Evolutionary conservation across 2,329 filamentous ascomycete species (phyloP).

Genomic region (Diaporthe nobilis): DNA sequence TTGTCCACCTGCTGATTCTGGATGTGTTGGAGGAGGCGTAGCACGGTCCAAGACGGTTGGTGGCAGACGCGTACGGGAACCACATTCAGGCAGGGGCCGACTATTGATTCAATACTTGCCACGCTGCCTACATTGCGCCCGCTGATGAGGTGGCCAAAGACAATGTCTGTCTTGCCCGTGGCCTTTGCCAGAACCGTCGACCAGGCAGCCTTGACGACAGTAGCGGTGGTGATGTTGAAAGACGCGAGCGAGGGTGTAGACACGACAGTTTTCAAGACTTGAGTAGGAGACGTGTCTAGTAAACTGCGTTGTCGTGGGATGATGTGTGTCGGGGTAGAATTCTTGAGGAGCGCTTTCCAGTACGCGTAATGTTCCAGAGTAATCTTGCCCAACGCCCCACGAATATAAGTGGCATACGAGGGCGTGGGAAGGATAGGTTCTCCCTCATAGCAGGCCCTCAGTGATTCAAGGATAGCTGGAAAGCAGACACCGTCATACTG

Average conservation of each 20-base stretch:
- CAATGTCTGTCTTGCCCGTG: conserved; percentile 54
- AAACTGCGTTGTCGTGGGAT: not conserved
- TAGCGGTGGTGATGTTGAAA: conserved; percentile 54
- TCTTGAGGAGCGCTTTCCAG: not conserved
- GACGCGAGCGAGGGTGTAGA: conserved; percentile 20
- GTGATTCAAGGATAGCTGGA: conserved; percentile 57
- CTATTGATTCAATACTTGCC: conserved; percentile 42
- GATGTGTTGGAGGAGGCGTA: not conserved
- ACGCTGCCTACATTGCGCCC: conserved; percentile 54
- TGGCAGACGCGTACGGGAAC: conserved; percentile 4
- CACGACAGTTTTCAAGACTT: not conserved
- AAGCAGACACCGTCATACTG: conserved; percentile 65
- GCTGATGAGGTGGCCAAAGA: conserved; percentile 58
- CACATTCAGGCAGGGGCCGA: conserved; percentile 1
- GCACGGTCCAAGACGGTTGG: not conserved
- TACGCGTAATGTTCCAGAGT: not conserved
- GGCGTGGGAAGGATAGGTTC: not conserved
- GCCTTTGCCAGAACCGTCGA: conserved; percentile 55
- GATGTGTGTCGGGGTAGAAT: not conserved
- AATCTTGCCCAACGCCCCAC: not conserved
- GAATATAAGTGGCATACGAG: not conserved
- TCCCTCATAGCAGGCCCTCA: conserved; percentile 55
- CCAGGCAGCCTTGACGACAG: conserved; percentile 62
- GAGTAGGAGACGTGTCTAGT: not conserved
- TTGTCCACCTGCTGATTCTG: conserved; percentile 13